A percentile compares a stretch with the other conserved stretches of the same genome.
These are phyloP conservation scores for Citrus sp. DNA, from an alignment of 345 rosid genomes.

Conservation along the genomic window DNA sequence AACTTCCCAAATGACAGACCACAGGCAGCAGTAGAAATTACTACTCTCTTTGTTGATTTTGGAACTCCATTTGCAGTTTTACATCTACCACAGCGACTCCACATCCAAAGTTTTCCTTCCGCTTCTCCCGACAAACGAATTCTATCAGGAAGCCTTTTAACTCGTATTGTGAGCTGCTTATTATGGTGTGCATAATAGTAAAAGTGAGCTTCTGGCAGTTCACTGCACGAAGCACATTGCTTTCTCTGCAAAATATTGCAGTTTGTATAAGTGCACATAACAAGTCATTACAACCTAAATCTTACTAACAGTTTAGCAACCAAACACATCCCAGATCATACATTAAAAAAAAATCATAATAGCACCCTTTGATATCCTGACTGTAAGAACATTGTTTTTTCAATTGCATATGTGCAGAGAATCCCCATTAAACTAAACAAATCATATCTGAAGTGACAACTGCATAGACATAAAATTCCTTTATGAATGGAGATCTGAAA, in stretches of 20 bases:
- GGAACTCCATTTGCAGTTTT: constrained; percentile 41
- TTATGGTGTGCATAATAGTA: constrained; percentile 81
- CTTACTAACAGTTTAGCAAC: not conserved
- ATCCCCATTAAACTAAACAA: not conserved
- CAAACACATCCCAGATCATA: not conserved
- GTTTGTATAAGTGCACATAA: constrained; percentile 23
- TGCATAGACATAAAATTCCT: not conserved
- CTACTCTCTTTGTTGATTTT: constrained; percentile 74
- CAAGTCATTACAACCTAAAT: constrained; percentile 2
- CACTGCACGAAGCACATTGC: constrained; percentile 56
- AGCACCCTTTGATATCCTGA: not conserved
- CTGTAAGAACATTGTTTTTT: not conserved
- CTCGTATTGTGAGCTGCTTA: constrained; percentile 75
- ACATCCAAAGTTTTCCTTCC: constrained; percentile 95
- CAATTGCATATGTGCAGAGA: not conserved
- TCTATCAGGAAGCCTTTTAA: constrained; percentile 40
- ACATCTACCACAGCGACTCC: constrained; percentile 90
- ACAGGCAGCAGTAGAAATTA: constrained; percentile 69
- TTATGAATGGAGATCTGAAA: constrained; percentile 11
- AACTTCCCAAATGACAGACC: constrained; percentile 91
- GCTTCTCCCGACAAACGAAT: constrained; percentile 61
- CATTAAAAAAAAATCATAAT: not conserved
- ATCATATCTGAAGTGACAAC: not conserved
- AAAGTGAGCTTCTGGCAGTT: constrained; percentile 71
- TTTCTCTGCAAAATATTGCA: constrained; percentile 53